A percentile compares a stretch with the other conserved stretches of the same genome.
Conservation (phyloP, 1,139 yeast genomes). For the Geotrichum europaeum region DNA sequence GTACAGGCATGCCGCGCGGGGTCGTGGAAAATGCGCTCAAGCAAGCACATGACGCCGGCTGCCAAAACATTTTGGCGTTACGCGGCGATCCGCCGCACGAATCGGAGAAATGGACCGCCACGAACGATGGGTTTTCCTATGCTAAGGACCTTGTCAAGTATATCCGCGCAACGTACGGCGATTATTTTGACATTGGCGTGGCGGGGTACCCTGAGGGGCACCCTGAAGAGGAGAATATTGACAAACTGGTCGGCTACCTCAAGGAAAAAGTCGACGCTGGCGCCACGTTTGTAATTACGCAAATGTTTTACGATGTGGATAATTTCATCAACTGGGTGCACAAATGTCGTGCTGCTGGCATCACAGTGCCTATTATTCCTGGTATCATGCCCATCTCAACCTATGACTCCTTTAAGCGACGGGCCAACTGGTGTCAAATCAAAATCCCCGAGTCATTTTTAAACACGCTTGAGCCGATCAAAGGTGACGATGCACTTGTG, state of each 20-base stretch:
- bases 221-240: constrained; percentile 67
- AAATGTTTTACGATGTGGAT: constrained; percentile 76
- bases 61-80: constrained; percentile 89
- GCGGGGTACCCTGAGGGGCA: constrained; percentile 99
- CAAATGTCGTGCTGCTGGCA: constrained; percentile 64
- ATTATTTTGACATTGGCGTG: constrained; percentile 80
- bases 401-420: constrained; percentile 82
- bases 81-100: constrained; percentile 87
- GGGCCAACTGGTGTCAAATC: constrained; percentile 92
- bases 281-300: constrained; percentile 89
- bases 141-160: constrained; percentile 79
- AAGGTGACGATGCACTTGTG: constrained; percentile 84
- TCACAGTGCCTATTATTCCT: constrained; percentile 83
- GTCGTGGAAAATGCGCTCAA: constrained; percentile 80
- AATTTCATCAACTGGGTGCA: constrained; percentile 78
- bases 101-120: constrained; percentile 39
- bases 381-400: constrained; percentile 98
- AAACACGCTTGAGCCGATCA: constrained; percentile 68
- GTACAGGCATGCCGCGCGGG: constrained; percentile 86
- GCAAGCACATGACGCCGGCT: constrained; percentile 84
- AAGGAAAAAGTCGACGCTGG: constrained; percentile 90
- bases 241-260: constrained; percentile 54
- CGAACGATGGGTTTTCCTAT: constrained; percentile 63
- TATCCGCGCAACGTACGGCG: constrained; percentile 63
- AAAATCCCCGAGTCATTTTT: constrained; percentile 69